A percentile compares a stretch with the other conserved stretches of the same genome.
phyloP scores from a whole-genome alignment of 2,329 filamentous ascomycete genomes.

The Truncatella angustata region DNA sequence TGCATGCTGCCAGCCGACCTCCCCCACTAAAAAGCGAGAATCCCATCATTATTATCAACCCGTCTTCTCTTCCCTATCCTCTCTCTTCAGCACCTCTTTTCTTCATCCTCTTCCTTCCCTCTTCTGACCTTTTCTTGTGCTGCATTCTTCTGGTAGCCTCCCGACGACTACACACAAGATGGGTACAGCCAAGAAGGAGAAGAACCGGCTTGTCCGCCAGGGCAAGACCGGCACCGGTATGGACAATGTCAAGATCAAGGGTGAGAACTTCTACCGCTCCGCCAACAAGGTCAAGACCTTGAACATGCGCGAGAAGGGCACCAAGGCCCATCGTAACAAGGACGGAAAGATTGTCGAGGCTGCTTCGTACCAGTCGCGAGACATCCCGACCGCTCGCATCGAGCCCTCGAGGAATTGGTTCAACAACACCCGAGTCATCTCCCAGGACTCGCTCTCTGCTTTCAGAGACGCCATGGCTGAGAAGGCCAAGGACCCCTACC shows the following conservation, averaged over 20 bases:
- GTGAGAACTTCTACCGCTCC: conserved; percentile 92
- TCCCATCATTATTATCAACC: too few species aligned
- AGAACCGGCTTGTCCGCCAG: conserved; percentile 76
- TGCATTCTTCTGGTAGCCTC: not conserved
- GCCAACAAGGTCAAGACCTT: conserved; percentile 87
- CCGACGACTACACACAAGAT: conserved; percentile 45
- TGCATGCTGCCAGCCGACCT: conserved; percentile 1
- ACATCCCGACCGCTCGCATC: conserved; percentile 78
- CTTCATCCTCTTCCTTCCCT: not conserved
- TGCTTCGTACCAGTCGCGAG: conserved; percentile 79
- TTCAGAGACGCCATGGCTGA: conserved; percentile 93
- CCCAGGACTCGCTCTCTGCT: conserved; percentile 79
- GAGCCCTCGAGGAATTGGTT: conserved; percentile 99
- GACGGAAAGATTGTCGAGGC: conserved; percentile 81
- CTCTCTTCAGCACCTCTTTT: not conserved
- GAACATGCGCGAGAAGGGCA: conserved; percentile 88
- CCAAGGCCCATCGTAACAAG: conserved; percentile 71
- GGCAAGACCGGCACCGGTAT: conserved; percentile 84
- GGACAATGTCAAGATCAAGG: conserved; percentile 88
- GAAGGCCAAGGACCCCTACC: conserved; percentile 85
- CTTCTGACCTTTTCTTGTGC: not conserved
- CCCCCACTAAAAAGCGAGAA: conserved; percentile 4
- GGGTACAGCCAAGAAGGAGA: conserved; percentile 93
- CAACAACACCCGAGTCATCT: conserved; percentile 85
- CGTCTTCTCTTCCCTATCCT: too few species aligned